Base-by-base conservation (phyloP, 306 rosid genomes). In the Cucumis hystrix region DNA sequence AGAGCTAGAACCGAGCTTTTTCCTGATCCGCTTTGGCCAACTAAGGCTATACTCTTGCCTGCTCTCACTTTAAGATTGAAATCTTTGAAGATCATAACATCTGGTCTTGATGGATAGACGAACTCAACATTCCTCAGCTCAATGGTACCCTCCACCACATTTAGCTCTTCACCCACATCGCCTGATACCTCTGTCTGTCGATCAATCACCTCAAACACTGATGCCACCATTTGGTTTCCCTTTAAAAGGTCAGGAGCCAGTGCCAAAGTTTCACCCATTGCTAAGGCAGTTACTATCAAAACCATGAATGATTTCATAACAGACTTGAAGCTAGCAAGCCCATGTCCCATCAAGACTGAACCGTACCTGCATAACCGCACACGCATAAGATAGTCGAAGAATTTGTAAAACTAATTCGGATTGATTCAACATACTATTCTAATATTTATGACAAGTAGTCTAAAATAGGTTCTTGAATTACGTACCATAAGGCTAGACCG, bases 1-100 rank as follows among this genome's bases (percentile, higher is more conserved):
- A 95, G 88, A 72, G 97, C 87, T 72, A 92, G 83, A 76, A 95
- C 91, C 39, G 98, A 95, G 93, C 98, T 95, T 89, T 95, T 95
- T n/a, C 98, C 98, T 20, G 98, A 92, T 28, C 98, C 98, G 77
- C 98, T 95, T 85, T 92, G 98, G 40, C 98, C 97, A 52, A 90
- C 97, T 37, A 95, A 80, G 25, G 98, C 98, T 79, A 92, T 76
- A 81, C 93, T 89, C 78, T 85, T 89, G 23, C 97, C 97, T 28
- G 92, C 80, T 52, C 86, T 89, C 70, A 95, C 93, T 83, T 74
- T 86, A 8, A 95, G 85, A 77, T 84, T 92, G 83, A 95, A 95
- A 82, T 92, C 97, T 86, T 81, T 88, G 83, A 92, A 95, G 80
- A 95, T 91, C 75, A 86, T 75, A 13, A 87, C 93, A 52, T 95